These are phyloP conservation scores for Starmerella apicola DNA, from an alignment of 805 yeast species.

Conservation along the genomic window DNA sequence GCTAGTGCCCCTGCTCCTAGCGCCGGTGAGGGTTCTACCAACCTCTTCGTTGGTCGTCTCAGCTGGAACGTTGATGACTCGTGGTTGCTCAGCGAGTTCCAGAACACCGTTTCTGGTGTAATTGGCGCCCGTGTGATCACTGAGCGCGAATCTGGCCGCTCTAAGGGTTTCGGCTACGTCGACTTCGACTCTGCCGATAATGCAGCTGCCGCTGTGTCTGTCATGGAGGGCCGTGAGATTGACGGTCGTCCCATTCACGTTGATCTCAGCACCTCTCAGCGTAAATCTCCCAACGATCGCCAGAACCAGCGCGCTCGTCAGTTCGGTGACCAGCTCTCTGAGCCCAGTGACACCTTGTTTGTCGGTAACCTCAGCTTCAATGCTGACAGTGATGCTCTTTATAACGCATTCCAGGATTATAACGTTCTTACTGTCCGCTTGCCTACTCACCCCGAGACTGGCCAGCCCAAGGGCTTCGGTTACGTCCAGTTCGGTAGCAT, in stretches of 20 bases:
- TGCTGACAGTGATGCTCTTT: slow-evolving; percentile 68
- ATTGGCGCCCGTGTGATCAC: slow-evolving; percentile 80
- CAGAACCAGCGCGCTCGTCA: slow-evolving; percentile 68
- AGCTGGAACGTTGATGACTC: slow-evolving; percentile 96
- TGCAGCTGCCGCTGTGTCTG: slow-evolving; percentile 78
- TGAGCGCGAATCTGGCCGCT: slow-evolving; percentile 84
- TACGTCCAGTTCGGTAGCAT: slow-evolving; percentile 81
- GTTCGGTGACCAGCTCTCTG: slow-evolving; percentile 81
- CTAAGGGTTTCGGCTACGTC: slow-evolving; percentile 90
- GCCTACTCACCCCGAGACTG: slow-evolving; percentile 98
- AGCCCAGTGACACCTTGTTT: slow-evolving; percentile 91
- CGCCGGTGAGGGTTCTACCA: slow-evolving; percentile 53
- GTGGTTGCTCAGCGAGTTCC: slow-evolving; percentile 82
- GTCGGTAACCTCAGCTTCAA: slow-evolving; percentile 92
- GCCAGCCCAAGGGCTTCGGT: slow-evolving; percentile 98
- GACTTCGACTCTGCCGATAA: slow-evolving; percentile 67
- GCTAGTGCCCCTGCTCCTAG: slow-evolving; percentile 26
- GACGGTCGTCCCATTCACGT: slow-evolving; percentile 95
- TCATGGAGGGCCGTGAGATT: slow-evolving; percentile 83
- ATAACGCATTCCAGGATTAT: slow-evolving; percentile 56
- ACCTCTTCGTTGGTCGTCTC: slow-evolving; percentile 90
- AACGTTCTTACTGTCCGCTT: slow-evolving; percentile 78
- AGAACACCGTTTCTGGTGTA: slow-evolving; percentile 61
- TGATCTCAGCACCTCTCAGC: slow-evolving; percentile 80
- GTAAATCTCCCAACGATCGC: slow-evolving; percentile 38